phyloP scores from a whole-genome alignment of 805 yeast species.

The Yamadazyma phyllophila region DNA sequence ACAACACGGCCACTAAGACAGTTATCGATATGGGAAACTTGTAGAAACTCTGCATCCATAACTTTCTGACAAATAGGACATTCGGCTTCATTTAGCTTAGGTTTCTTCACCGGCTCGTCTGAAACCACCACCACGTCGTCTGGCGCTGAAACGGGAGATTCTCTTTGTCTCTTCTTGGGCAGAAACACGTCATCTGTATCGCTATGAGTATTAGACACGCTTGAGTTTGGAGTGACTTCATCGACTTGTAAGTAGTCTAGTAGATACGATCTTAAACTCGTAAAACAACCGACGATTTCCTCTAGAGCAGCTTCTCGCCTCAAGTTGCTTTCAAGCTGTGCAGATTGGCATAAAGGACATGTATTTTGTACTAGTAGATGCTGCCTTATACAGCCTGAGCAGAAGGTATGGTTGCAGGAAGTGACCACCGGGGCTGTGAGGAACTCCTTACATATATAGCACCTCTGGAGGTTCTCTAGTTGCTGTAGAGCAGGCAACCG shows the following conservation, averaged over 20 bases:
- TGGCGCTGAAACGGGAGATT: background rate
- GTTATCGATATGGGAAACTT: conserved; percentile 58
- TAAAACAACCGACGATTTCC: conserved; percentile 60
- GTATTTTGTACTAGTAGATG: conserved; percentile 55
- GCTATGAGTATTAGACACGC: background rate
- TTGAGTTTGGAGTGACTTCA: background rate
- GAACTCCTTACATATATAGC: conserved; percentile 87
- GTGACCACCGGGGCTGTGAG: conserved; percentile 78
- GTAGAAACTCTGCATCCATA: conserved; percentile 56
- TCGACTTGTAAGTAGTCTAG: conserved; percentile 3
- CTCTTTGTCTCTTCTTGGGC: conserved; percentile 1
- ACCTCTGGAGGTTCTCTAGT: conserved; percentile 70
- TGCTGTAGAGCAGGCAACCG: conserved; percentile 53
- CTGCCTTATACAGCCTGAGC: conserved; percentile 81
- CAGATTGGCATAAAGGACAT: conserved; percentile 79
- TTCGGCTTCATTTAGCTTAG: conserved; percentile 33
- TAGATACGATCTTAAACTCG: conserved; percentile 23
- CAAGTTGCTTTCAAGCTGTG: conserved; percentile 66
- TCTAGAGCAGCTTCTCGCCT: conserved; percentile 69
- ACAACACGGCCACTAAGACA: conserved; percentile 46
- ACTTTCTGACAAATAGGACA: conserved; percentile 67
- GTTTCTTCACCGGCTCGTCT: conserved; percentile 11
- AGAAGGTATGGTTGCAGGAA: conserved; percentile 84
- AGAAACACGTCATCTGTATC: conserved; percentile 1
- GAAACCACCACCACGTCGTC: conserved; percentile 4